phyloP scores from a whole-genome alignment of 2,329 filamentous ascomycete species.

The Colletotrichum orchidophilum region DNA sequence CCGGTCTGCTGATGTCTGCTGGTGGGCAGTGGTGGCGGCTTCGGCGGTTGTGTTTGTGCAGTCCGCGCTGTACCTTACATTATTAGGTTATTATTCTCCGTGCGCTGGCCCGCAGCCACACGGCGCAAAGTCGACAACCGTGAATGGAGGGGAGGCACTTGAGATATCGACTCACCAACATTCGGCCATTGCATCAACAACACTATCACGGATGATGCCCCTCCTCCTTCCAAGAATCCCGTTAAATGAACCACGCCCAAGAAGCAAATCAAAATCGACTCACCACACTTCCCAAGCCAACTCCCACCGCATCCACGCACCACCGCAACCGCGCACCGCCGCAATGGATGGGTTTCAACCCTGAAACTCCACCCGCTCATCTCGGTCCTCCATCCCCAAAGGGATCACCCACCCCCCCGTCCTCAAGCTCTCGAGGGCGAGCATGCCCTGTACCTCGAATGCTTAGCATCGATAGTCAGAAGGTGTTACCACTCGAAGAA shows the following conservation, averaged over 20 bases:
- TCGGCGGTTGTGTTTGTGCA: background rate
- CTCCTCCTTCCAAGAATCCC: background rate
- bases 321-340: conserved; percentile 19
- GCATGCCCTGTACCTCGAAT: conserved; percentile 4
- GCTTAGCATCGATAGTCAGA: conserved; percentile 18
- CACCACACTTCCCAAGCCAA: background rate
- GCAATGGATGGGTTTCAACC: conserved; percentile 32
- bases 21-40: background rate
- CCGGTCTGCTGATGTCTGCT: too few relatives aligned
- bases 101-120: background rate
- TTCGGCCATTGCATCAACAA: background rate
- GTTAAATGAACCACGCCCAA: background rate
- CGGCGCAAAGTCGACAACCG: background rate
- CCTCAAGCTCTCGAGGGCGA: background rate
- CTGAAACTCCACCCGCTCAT: conserved; percentile 32
- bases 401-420: background rate
- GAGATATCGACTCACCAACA: background rate
- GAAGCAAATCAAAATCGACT: background rate
- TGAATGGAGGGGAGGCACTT: background rate
- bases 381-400: conserved; percentile 23
- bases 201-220: background rate
- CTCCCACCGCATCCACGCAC: conserved; percentile 20
- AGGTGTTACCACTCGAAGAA: background rate
- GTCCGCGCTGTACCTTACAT: background rate
- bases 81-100: background rate